phyloP scores from a whole-genome alignment of 129 eudicot genomes.

The Lactuca saligna region DNA sequence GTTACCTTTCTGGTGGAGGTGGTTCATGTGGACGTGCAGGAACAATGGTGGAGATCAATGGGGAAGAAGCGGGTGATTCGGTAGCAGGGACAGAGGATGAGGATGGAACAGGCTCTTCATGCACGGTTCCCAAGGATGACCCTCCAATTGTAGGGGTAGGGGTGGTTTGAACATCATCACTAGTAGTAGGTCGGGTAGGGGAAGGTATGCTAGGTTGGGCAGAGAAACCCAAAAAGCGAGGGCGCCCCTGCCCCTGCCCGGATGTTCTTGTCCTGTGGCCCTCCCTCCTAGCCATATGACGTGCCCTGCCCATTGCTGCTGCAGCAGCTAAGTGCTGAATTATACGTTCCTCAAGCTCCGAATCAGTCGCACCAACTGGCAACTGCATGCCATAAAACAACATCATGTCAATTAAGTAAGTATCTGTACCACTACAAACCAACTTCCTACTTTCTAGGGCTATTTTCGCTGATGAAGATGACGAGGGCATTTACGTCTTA shows the following conservation, averaged over 20 bases:
- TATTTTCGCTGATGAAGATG: background rate
- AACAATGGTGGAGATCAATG: constrained; percentile 45
- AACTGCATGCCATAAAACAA: constrained; percentile 42
- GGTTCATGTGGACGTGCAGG: constrained; percentile 55
- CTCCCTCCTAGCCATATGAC: constrained; percentile 84
- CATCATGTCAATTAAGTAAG: background rate
- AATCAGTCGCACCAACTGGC: constrained; percentile 78
- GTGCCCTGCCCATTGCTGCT: constrained; percentile 98
- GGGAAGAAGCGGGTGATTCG: constrained; percentile 36
- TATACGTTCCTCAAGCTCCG: constrained; percentile 95
- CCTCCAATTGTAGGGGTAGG: constrained; percentile 48
- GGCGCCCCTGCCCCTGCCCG: constrained; percentile 29
- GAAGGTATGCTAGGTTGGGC: constrained; percentile 61
- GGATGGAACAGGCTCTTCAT: constrained; percentile 44
- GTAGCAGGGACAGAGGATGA: constrained; percentile 48
- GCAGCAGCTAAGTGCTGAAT: constrained; percentile 99
- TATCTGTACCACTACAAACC: no score
- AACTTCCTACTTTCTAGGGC: no score
- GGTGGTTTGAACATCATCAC: constrained; percentile 45
- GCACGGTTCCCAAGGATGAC: constrained; percentile 36
- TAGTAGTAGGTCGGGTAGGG: constrained; percentile 37
- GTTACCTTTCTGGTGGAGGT: constrained; percentile 54
- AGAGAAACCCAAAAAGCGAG: constrained; percentile 74
- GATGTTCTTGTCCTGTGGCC: constrained; percentile 74
- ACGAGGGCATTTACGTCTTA: no score